Conservation (phyloP, 371 early-diverging fungal species). For the Syncephalastrum racemosum region DNA sequence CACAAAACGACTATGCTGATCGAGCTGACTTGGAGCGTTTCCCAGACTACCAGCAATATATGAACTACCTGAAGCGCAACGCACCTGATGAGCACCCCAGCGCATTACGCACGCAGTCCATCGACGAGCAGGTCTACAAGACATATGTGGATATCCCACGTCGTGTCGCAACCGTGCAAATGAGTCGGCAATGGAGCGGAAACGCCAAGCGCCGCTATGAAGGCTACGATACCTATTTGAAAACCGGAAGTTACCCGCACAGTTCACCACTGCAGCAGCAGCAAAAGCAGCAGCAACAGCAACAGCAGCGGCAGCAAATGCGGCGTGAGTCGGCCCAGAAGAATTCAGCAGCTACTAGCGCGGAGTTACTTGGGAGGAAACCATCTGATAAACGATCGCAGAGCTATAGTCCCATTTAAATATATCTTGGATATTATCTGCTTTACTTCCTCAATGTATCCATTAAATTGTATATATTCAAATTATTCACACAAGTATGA, state of each 20-base stretch:
- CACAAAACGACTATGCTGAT: constrained; percentile 21
- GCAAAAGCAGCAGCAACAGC: not conserved
- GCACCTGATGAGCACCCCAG: constrained; percentile 31
- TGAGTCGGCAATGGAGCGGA: constrained; percentile 35
- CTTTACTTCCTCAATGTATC: too few relatives aligned
- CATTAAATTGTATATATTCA: too few relatives aligned
- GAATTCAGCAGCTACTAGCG: too few relatives aligned
- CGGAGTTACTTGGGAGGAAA: too few relatives aligned
- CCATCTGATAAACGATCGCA: too few relatives aligned
- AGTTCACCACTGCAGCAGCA: not conserved
- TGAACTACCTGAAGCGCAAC: constrained; percentile 46
- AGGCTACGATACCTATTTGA: constrained; percentile 47
- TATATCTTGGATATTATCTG: too few relatives aligned
- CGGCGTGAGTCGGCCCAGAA: too few relatives aligned
- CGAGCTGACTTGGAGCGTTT: constrained; percentile 23
- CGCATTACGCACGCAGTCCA: constrained; percentile 28
- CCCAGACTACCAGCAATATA: constrained; percentile 52
- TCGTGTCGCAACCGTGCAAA: constrained; percentile 41
- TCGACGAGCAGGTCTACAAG: constrained; percentile 50
- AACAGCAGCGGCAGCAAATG: too few relatives aligned
- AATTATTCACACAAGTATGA: too few relatives aligned
- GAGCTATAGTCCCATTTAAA: too few relatives aligned
- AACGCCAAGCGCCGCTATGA: constrained; percentile 47
- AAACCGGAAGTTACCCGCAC: constrained; percentile 34
- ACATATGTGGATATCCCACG: constrained; percentile 51